Conservation (phyloP, 805 yeast species). For the Zygosaccharomyces gambellarensis region DNA sequence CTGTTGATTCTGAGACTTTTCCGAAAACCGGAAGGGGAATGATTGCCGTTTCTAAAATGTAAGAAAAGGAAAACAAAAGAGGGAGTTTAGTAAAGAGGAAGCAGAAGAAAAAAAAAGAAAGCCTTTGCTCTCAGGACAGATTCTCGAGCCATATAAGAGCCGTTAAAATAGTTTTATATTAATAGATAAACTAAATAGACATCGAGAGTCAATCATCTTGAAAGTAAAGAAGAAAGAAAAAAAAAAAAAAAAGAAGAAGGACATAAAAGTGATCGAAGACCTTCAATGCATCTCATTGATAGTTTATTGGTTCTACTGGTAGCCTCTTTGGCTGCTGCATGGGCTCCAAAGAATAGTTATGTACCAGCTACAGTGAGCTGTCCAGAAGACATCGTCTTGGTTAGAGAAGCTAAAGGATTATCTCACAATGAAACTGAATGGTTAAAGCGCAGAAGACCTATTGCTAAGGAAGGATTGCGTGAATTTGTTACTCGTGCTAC, state of each 20-base stretch:
- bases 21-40: too few relatives aligned
- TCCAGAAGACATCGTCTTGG: conserved; percentile 39
- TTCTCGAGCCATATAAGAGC: background rate
- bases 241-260: too few relatives aligned
- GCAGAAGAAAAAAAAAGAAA: background rate
- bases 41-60: too few relatives aligned
- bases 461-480: conserved; percentile 43
- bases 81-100: too few relatives aligned
- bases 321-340: conserved; percentile 24
- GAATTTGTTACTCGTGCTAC: conserved; percentile 24
- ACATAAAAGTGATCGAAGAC: background rate
- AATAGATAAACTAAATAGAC: background rate
- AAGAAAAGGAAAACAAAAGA: too few relatives aligned
- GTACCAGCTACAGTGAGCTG: conserved; percentile 59
- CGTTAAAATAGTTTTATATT: background rate
- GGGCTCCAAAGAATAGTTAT: conserved; percentile 56
- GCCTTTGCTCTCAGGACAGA: background rate
- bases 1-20: too few relatives aligned
- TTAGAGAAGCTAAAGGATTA: conserved; percentile 46
- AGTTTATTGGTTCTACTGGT: conserved; percentile 6
- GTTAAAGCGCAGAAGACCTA: conserved; percentile 45
- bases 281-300: background rate
- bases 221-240: too few relatives aligned
- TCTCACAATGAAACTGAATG: conserved; percentile 48
- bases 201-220: background rate